These are phyloP conservation scores for Tolypocladium cylindrosporum DNA, from an alignment of 2,329 filamentous ascomycete genomes.

Conservation along the genomic window DNA sequence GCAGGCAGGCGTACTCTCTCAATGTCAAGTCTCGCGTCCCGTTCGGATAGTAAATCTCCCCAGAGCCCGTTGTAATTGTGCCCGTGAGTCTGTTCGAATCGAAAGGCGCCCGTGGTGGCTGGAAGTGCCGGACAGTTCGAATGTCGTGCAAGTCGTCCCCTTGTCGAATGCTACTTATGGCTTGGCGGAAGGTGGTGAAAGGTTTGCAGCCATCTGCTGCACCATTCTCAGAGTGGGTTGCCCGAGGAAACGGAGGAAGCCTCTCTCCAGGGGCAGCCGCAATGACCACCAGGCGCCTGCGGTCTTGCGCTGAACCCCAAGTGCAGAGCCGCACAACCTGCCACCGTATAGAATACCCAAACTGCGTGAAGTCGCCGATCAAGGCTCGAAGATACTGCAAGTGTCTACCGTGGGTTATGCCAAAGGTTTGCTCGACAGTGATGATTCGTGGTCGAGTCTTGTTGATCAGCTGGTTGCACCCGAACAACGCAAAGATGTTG, in stretches of 20 bases:
- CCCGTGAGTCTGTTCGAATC: constrained; percentile 36
- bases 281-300: constrained; percentile 45
- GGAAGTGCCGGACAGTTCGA: constrained; percentile 12
- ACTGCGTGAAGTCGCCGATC: constrained; percentile 52
- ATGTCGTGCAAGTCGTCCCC: constrained; percentile 31
- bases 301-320: constrained; percentile 40
- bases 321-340: constrained; percentile 42
- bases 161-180: constrained; percentile 23
- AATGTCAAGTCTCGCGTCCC: constrained; percentile 54
- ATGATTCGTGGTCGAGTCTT: constrained; percentile 55
- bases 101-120: constrained; percentile 26
- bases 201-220: constrained; percentile 19
- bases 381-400: constrained; percentile 47
- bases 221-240: constrained; percentile 44
- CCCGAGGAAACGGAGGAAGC: constrained; percentile 53
- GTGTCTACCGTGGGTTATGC: constrained; percentile 46
- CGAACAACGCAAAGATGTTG: constrained; percentile 53
- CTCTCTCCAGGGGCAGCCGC: constrained; percentile 58
- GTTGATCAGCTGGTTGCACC: constrained; percentile 44
- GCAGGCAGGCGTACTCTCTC: constrained; percentile 58
- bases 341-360: constrained; percentile 64
- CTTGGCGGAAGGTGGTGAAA: constrained; percentile 34
- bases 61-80: constrained; percentile 57
- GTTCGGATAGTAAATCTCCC: constrained; percentile 53
- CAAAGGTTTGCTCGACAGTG: constrained; percentile 72